Evolutionary conservation across 345 rosid genomes (phyloP).

Genomic region (rapeseed (Brassica napus)): DNA sequence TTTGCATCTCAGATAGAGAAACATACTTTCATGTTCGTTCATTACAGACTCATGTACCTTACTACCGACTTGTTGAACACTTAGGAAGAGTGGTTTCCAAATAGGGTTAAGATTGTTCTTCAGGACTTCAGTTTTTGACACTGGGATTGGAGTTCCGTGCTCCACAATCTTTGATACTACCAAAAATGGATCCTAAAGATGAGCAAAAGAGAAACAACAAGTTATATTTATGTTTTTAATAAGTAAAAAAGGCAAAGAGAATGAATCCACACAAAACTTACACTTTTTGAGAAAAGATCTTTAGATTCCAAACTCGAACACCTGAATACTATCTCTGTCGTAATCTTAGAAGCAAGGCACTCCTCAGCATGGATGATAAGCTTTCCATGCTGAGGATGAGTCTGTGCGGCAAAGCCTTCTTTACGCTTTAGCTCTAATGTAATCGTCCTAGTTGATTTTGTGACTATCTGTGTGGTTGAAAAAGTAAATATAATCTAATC

Average conservation of each 20-base stretch:
- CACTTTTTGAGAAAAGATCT: constrained; percentile 84
- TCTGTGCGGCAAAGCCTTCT: constrained; percentile 50
- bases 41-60: constrained; percentile 50
- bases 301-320: constrained; percentile 78
- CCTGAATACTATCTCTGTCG: constrained; percentile 67
- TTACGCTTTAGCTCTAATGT: constrained; percentile 58
- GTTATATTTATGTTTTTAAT: not conserved
- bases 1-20: not conserved
- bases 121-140: not conserved
- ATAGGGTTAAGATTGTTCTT: constrained; percentile 49
- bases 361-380: constrained; percentile 87
- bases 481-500: not conserved
- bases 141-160: not conserved
- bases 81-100: constrained; percentile 77
- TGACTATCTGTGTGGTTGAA: constrained; percentile 55
- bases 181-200: not conserved
- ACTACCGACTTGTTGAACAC: constrained; percentile 85
- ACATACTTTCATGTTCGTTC: not conserved
- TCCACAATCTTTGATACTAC: not conserved
- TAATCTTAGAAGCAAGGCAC: constrained; percentile 64
- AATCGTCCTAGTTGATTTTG: constrained; percentile 50
- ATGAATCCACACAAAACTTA: constrained; percentile 40
- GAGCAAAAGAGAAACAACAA: not conserved
- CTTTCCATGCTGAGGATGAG: constrained; percentile 54
- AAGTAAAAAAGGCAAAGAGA: constrained; percentile 7